Evolutionary conservation across 805 yeast genomes (phyloP).

Genomic region (Ogataea methanolica): DNA sequence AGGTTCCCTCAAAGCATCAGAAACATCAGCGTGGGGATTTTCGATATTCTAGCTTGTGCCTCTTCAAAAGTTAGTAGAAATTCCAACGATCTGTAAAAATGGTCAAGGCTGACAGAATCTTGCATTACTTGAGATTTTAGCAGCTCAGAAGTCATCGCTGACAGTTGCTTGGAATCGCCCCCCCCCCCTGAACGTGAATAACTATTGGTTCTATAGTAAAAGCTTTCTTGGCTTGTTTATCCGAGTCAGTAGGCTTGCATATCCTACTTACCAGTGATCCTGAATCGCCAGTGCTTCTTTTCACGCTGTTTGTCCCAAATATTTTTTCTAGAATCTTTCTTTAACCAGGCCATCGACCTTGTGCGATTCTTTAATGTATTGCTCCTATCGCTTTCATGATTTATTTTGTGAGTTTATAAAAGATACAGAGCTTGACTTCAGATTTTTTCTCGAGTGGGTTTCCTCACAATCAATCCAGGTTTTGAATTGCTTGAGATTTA

Average conservation of each 20-base stretch:
- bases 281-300: constrained; percentile 3
- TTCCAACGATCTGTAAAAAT: constrained; percentile 7
- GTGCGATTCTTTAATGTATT: constrained; percentile 13
- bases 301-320: constrained; percentile 12
- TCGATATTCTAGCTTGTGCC: constrained; percentile 4
- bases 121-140: background rate
- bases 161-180: background rate
- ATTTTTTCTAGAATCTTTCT: constrained; percentile 11
- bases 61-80: constrained; percentile 3
- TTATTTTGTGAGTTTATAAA: background rate
- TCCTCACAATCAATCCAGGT: background rate
- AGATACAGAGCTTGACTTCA: background rate
- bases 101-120: background rate
- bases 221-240: background rate
- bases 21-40: constrained; percentile 7
- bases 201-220: background rate
- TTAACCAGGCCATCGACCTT: constrained; percentile 14
- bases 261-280: constrained; percentile 1
- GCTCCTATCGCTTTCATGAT: constrained; percentile 8
- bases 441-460: background rate
- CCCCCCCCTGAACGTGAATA: background rate
- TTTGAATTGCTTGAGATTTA: background rate
- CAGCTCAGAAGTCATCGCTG: background rate
- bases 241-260: constrained; percentile 1
- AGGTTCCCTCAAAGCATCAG: constrained; percentile 3